Conservation (phyloP, 208 protist species). For the Herpetomonas tarakana region DNA sequence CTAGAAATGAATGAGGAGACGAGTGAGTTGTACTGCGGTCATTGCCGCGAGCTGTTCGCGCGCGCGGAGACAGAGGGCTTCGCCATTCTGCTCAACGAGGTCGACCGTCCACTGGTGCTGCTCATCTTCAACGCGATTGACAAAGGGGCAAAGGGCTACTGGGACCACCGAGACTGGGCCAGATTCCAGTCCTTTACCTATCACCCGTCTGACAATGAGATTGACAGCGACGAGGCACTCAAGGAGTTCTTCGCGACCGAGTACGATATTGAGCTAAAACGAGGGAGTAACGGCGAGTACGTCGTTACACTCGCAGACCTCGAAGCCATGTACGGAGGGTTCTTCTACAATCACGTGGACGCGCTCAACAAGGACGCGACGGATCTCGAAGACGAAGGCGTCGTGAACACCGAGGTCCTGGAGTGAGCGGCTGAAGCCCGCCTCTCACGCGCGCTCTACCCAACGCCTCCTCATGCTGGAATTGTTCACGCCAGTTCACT, state of each 20-base stretch:
- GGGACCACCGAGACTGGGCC: conserved; percentile 65
- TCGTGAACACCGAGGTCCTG: conserved; percentile 61
- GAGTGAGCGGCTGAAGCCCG: conserved; percentile 31
- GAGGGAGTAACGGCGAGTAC: conserved; percentile 20
- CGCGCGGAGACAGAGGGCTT: conserved; percentile 67
- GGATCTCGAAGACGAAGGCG: conserved; percentile 42
- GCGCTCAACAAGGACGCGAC: conserved; percentile 67
- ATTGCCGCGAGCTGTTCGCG: conserved; percentile 59
- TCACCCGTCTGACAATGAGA: conserved; percentile 26
- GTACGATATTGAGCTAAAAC: conserved; percentile 49
- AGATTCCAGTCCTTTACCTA: conserved; percentile 44
- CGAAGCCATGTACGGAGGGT: conserved; percentile 86
- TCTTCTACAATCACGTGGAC: conserved; percentile 73
- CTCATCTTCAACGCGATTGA: conserved; percentile 73
- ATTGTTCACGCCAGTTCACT: no score
- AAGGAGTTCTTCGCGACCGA: conserved; percentile 66
- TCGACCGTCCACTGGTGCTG: conserved; percentile 47
- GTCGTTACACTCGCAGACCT: conserved; percentile 47
- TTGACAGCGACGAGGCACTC: conserved; percentile 33
- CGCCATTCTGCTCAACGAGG: conserved; percentile 50
- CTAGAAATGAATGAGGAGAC: conserved; percentile 74
- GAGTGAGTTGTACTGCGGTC: conserved; percentile 67
- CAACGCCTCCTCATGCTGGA: no score
- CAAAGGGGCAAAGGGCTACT: conserved; percentile 37
- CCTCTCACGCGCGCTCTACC: background rate